These are phyloP conservation scores for Sequoiadendron giganteum DNA, from an alignment of 75 land plant genomes.

Conservation along the genomic window DNA sequence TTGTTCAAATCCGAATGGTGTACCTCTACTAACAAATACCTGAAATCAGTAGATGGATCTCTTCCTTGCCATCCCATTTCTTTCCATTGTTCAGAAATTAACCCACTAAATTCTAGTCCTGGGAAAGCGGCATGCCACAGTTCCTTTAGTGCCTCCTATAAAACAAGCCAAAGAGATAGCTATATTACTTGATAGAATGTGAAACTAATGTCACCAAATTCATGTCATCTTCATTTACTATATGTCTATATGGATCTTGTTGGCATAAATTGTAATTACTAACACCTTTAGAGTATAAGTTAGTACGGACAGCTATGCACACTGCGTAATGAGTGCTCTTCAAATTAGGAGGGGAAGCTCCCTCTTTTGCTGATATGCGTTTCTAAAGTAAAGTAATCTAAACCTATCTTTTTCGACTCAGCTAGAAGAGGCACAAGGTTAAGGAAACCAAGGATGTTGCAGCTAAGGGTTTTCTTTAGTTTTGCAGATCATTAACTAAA, in stretches of 20 bases:
- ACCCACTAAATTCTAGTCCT: conserved; percentile 47
- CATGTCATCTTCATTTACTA: background rate
- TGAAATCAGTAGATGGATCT: conserved; percentile 93
- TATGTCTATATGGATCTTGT: background rate
- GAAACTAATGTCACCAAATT: background rate
- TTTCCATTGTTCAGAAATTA: conserved; percentile 88
- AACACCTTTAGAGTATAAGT: too few relatives aligned
- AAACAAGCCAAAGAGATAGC: conserved; percentile 1
- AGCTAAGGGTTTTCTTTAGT: too few relatives aligned
- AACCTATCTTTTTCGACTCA: too few relatives aligned
- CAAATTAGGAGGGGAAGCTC: too few relatives aligned
- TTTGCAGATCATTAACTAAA: too few relatives aligned
- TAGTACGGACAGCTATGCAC: too few relatives aligned
- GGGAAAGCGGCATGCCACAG: conserved; percentile 84
- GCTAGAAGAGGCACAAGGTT: too few relatives aligned
- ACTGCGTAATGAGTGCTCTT: too few relatives aligned
- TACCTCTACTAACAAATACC: conserved; percentile 25
- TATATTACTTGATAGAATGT: background rate
- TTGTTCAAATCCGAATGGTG: background rate
- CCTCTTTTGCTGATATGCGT: too few relatives aligned
- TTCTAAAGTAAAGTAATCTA: too few relatives aligned
- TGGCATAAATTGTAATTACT: too few relatives aligned
- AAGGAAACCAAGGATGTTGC: too few relatives aligned
- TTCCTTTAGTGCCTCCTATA: conserved; percentile 74
- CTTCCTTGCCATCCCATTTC: conserved; percentile 98